Percentiles rank a stretch among this genome's conserved stretches.
These are phyloP conservation scores for Lepidium aucheri DNA, from an alignment of 345 rosid genomes.

Conservation along the genomic window DNA sequence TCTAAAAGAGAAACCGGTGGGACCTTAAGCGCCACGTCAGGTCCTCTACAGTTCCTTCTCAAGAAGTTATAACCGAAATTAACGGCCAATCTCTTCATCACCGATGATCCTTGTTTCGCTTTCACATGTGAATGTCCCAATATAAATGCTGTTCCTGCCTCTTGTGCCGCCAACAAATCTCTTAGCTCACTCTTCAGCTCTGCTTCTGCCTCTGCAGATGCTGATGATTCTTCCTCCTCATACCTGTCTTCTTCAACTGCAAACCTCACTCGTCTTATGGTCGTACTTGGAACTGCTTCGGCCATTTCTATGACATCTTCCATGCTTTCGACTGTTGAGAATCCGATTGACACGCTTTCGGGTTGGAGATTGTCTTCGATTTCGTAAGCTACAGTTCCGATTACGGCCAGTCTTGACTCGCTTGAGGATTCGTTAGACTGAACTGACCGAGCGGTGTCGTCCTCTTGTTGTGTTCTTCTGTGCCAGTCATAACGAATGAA, in stretches of 20 bases:
- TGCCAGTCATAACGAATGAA: slow-evolving; percentile 73
- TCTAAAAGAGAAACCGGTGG: slow-evolving; percentile 84
- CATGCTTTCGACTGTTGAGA: slow-evolving; percentile 56
- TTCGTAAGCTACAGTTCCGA: slow-evolving; percentile 63
- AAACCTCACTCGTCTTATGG: slow-evolving; percentile 60
- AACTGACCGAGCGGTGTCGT: slow-evolving; percentile 19
- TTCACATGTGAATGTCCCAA: slow-evolving; percentile 85
- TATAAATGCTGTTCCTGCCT: slow-evolving; percentile 87
- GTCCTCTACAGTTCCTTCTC: slow-evolving; percentile 82
- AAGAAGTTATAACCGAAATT: slow-evolving; percentile 81
- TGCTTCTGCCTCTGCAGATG: slow-evolving; percentile 20
- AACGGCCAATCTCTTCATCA: slow-evolving; percentile 66
- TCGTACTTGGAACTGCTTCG: slow-evolving; percentile 7
- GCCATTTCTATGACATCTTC: slow-evolving; percentile 70
- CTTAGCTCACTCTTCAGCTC: slow-evolving; percentile 55
- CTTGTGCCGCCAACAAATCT: slow-evolving; percentile 60
- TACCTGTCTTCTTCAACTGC: slow-evolving; percentile 44
- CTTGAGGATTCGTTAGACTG: slow-evolving; percentile 52
- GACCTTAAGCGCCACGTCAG: slow-evolving; percentile 85
- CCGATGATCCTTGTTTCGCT: slow-evolving; percentile 93
- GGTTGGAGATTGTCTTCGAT: slow-evolving; percentile 55
- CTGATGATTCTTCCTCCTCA: slow-evolving; percentile 18
- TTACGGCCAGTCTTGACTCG: slow-evolving; percentile 65
- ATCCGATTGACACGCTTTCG: slow-evolving; percentile 63
- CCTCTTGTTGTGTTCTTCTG: slow-evolving; percentile 31